Evolutionary conservation across 306 rosid genomes (phyloP).

Genomic region (Bauhinia variegata): DNA sequence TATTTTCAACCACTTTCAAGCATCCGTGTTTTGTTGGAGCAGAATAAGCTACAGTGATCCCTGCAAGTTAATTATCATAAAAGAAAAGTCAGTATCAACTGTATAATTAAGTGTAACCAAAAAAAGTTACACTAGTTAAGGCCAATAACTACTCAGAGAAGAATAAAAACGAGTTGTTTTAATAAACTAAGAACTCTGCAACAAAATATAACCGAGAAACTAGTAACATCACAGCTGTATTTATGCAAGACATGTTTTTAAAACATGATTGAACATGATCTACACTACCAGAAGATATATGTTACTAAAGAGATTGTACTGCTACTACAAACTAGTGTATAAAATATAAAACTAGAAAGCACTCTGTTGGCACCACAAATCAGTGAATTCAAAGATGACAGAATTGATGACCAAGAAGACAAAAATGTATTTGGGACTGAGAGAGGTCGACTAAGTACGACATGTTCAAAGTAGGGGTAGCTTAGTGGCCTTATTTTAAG

Average conservation of each 20-base stretch:
- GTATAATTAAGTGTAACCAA: conserved; percentile 29
- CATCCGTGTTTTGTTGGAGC: conserved; percentile 88
- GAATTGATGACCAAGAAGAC: too few relatives aligned
- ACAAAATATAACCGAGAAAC: conserved; percentile 1
- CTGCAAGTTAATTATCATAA: conserved; percentile 57
- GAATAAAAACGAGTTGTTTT: conserved; percentile 14
- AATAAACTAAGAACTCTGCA: background rate
- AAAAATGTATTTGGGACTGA: too few relatives aligned
- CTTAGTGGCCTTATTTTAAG: too few relatives aligned
- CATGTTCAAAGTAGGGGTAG: too few relatives aligned
- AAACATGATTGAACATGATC: background rate
- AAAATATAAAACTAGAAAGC: conserved; percentile 1
- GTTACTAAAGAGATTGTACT: conserved; percentile 2
- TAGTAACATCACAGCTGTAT: conserved; percentile 12
- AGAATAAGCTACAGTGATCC: conserved; percentile 76
- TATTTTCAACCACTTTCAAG: conserved; percentile 92
- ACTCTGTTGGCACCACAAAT: conserved; percentile 23
- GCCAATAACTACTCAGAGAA: conserved; percentile 22
- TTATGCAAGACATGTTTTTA: conserved; percentile 6
- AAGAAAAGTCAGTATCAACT: conserved; percentile 23
- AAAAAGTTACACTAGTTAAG: conserved; percentile 13
- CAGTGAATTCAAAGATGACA: background rate
- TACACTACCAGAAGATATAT: conserved; percentile 16
- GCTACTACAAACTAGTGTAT: background rate
- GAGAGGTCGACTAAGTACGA: too few relatives aligned